Evolutionary conservation across 306 rosid genomes (phyloP), one percentile per base, ranked within the genome.

Genomic region (Cucurbita pepo): DNA sequence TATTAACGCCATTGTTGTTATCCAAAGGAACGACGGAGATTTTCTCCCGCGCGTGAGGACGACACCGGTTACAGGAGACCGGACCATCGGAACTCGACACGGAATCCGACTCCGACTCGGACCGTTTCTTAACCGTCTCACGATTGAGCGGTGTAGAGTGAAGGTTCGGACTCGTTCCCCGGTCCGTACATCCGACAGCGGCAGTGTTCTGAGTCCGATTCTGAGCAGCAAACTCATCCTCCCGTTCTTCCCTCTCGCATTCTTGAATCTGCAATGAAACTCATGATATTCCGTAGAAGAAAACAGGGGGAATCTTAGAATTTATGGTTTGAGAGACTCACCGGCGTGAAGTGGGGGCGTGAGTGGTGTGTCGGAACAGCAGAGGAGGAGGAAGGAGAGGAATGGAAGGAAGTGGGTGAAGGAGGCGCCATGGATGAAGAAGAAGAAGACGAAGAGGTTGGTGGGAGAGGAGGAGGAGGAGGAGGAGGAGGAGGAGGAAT

Each of bases 51-150:
- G 86, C 79, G 43, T 85, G 83, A 0, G 99, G 99, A 2, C 99
- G 86, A 73, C 99, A 94, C 82, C 89, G 88, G 88, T 91, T 85
- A 85, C 99, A 94, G 4, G 85, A 79, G 7, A 94, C 90, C 8
- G 97, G 84, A 6, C 55, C 84, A 7, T 86, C 96, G 38, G 77
- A 79, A 10, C 80, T 73, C 40, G 62, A 41, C 0, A 75, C 64
- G 0, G 74, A 63, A 12, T 71, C 89, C 1, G 96, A 80, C 37
- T 69, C 73, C 40, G 56, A 69, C n/a, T 85, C 92, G 0, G 89
- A 82, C 34, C 87, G 81, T 37, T 83, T 89, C 85, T 82, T 82
- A 62, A 71, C 45, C 53, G 41, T 47, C 13, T 69, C 19, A 19
- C 72, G 71, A 38, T 69, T 87, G 38, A 80, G 81, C 0, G 90